Base-by-base conservation (phyloP, 805 yeast species). In the Spathaspora arborariae region DNA sequence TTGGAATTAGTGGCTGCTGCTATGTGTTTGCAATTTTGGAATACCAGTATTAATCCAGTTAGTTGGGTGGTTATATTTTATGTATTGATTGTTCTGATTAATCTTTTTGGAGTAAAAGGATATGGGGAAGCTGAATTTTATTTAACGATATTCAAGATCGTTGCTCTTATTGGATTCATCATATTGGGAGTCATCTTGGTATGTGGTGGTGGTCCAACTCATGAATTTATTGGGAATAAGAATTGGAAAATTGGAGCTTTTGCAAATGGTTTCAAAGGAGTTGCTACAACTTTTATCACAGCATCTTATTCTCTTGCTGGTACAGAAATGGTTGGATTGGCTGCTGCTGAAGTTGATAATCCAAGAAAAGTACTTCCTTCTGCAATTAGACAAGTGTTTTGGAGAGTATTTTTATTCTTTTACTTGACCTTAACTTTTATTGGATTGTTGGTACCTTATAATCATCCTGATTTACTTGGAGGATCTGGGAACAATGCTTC, bases 401-500 rank as follows among this genome's bases (percentile, higher is more conserved):
- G 75, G 74, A 58, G 77, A 56, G 60, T 72, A 43, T 63, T 68
- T 47, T 47, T 70, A 42, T 72, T 72, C 52, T 72, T 69, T 60
- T 58, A 70, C 48, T 52, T 56, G 33, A 58, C 68, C 1, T 59
- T 66, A 45, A 60, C 63, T 10, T 48, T 68, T 40, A 64, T 70
- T 24, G 75, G 75, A 10, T 61, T 59, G 37, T 58, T 71, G 46
- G 75, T 71, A 22, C 88, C 89, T 42, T 78, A 75, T 63, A 64
- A 69, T 58, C 74, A 77, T 52, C 63, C 67, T 2, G 56, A 68
- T 34, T 68, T 79, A 54, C 65, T 81, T 48, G 81, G 82, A 38
- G 57, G 75, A 1, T 68, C 66, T 20, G 78, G 78, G 50, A 76
- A 80, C 37, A 65, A 82, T 22, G 83, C 88, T 22, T 85, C 91